Evolutionary conservation across 2,329 filamentous ascomycete species (phyloP), one percentile per base, ranked within the genome.

Genomic region (Sphaerostilbella broomeana): DNA sequence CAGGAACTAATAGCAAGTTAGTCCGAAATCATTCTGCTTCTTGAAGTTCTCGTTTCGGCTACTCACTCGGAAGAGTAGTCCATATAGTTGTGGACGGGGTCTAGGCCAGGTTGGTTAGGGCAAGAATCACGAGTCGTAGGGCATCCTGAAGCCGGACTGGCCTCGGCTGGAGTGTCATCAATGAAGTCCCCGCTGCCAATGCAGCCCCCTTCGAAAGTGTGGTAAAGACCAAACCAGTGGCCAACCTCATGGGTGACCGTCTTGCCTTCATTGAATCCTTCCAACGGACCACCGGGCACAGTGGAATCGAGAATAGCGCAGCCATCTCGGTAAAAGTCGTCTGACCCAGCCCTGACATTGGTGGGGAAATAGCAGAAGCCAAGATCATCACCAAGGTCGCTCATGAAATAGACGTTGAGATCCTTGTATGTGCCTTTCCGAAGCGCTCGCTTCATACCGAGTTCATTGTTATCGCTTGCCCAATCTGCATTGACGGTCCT

Each of bases 301-400:
- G 58, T 58, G 37, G 50, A 49, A 26, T 54, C 54, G 25, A 62
- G 53, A 35, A 68, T 55, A 40, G 58, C 54, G 56, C 69, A 70
- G 30, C 64, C 60, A 40, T 67, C 64, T 6, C 45, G 45, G 48
- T 58, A 51, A 54, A 64, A 62, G 32, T 55, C 61, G 21, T 52
- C 44, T 37, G 57, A 58, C 12, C 53, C 49, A 11, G 48, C 21
- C 12, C 51, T 45, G 35, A 56, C 61, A 12, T 52, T 45, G 30
- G 52, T 45, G 16, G 68, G 68, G 58, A 67, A 69, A 58, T 67
- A 68, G 59, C 64, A 69, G 57, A 69, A 67, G 10, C 68, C 66
- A 7, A 70, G 57, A 32, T 62, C 53, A 35, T 53, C 55, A 35
- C 53, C 57, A 30, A 69, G 52, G 31, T 51, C 45, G 15, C 52